Percentiles rank a stretch among this genome's conserved stretches.
phyloP scores from a whole-genome alignment of 495 filamentous ascomycete species.

The Penicillium robsamsonii region DNA sequence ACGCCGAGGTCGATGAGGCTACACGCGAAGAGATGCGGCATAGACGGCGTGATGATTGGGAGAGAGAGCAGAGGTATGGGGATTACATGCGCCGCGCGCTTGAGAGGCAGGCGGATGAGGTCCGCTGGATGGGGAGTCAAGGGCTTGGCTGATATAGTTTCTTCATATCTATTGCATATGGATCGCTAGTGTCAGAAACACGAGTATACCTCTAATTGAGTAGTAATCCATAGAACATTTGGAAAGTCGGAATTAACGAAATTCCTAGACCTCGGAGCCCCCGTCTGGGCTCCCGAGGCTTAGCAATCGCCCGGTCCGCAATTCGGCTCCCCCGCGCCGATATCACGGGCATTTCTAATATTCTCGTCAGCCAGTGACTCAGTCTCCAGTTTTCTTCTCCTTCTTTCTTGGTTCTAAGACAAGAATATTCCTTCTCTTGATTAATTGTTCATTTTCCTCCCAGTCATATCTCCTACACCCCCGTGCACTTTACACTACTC shows the following conservation, averaged over 20 bases:
- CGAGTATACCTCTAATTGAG: neutral
- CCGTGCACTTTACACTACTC: neutral
- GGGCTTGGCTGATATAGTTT: constrained; percentile 44
- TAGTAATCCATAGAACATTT: neutral
- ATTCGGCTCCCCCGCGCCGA: constrained; percentile 28
- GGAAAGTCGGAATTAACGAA: neutral
- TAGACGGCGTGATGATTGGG: constrained; percentile 39
- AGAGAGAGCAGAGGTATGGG: constrained; percentile 57
- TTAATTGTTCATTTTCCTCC: neutral
- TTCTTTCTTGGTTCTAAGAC: neutral
- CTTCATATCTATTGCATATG: neutral
- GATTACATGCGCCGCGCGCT: constrained; percentile 71
- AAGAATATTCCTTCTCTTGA: neutral
- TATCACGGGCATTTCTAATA: constrained; percentile 35
- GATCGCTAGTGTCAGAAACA: neutral
- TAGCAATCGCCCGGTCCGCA: constrained; percentile 11
- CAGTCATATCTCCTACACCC: neutral
- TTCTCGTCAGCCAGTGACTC: constrained; percentile 27
- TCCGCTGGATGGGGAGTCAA: constrained; percentile 70
- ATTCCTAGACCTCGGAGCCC: constrained; percentile 9
- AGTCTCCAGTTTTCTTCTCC: constrained; percentile 7
- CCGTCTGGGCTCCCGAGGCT: constrained; percentile 3
- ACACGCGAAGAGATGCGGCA: constrained; percentile 42
- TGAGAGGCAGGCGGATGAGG: constrained; percentile 78
- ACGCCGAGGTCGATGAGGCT: constrained; percentile 35